Evolutionary conservation across 768 basidiomycete genomes (phyloP).

Genomic region (Tephrocybe sp.): DNA sequence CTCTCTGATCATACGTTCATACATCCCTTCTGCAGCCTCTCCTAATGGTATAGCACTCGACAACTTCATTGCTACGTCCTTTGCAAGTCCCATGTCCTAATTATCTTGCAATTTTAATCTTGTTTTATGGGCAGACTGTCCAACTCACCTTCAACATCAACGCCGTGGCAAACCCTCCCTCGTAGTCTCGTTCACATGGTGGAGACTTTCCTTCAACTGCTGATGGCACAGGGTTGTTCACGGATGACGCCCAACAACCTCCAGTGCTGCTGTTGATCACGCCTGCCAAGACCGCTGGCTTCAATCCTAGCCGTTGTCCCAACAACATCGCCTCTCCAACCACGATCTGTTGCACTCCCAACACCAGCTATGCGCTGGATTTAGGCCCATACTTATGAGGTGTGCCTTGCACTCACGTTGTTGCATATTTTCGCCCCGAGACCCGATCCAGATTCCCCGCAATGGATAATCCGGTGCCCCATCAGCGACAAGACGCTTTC

Average conservation of each 20-base stretch:
- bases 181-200: constrained; percentile 80
- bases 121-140: neutral
- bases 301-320: constrained; percentile 77
- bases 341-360: constrained; percentile 80
- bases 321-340: constrained; percentile 90
- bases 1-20: constrained; percentile 48
- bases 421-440: constrained; percentile 91
- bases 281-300: constrained; percentile 70
- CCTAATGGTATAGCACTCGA: constrained; percentile 63
- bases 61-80: constrained; percentile 50
- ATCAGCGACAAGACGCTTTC: constrained; percentile 63
- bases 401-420: constrained; percentile 48
- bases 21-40: constrained; percentile 59
- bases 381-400: neutral
- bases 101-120: neutral
- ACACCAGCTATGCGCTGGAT: constrained; percentile 44
- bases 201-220: constrained; percentile 70
- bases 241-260: constrained; percentile 77
- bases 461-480: constrained; percentile 82
- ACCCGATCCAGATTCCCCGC: constrained; percentile 79
- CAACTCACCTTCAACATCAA: constrained; percentile 75
- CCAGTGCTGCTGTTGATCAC: constrained; percentile 88
- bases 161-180: constrained; percentile 81
- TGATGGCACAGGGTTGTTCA: constrained; percentile 85
- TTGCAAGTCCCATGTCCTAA: constrained; percentile 85